phyloP scores from a whole-genome alignment of 148 eudicot genomes.

The Arbutus unedo region DNA sequence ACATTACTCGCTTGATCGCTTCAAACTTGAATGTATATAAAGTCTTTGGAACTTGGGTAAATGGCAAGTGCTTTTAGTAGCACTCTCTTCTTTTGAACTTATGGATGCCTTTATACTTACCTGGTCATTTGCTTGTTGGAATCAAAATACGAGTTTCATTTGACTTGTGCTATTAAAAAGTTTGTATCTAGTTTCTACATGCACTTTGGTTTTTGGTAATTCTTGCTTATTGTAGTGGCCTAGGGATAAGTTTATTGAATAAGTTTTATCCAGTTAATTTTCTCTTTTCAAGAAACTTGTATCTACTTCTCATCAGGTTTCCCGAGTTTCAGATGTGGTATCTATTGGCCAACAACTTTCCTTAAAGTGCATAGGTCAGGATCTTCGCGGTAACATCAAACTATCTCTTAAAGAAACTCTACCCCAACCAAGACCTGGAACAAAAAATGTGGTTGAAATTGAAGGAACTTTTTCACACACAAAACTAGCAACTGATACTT shows the following conservation, averaged over 20 bases:
- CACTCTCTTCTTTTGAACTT: background rate
- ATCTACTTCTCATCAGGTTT: conserved; percentile 47
- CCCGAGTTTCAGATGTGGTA: conserved; percentile 72
- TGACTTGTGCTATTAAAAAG: background rate
- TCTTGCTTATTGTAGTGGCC: background rate
- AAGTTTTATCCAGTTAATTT: background rate
- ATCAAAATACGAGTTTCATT: background rate
- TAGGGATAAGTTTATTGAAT: background rate
- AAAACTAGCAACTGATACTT: conserved; percentile 24
- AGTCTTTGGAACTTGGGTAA: background rate
- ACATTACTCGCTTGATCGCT: background rate
- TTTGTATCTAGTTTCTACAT: background rate
- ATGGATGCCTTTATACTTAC: background rate
- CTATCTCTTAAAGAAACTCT: conserved; percentile 75
- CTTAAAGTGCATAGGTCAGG: conserved; percentile 81
- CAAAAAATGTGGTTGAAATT: conserved; percentile 15
- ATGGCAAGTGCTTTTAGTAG: background rate
- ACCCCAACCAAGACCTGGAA: conserved; percentile 34
- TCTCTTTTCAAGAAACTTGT: background rate
- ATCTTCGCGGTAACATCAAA: conserved; percentile 87
- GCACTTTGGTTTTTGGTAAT: background rate
- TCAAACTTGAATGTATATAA: background rate
- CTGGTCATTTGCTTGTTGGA: background rate
- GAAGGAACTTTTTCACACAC: conserved; percentile 24
- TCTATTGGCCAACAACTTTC: conserved; percentile 71